phyloP scores from a whole-genome alignment of 2,329 filamentous ascomycete species.

The Aspergillus japonicus region DNA sequence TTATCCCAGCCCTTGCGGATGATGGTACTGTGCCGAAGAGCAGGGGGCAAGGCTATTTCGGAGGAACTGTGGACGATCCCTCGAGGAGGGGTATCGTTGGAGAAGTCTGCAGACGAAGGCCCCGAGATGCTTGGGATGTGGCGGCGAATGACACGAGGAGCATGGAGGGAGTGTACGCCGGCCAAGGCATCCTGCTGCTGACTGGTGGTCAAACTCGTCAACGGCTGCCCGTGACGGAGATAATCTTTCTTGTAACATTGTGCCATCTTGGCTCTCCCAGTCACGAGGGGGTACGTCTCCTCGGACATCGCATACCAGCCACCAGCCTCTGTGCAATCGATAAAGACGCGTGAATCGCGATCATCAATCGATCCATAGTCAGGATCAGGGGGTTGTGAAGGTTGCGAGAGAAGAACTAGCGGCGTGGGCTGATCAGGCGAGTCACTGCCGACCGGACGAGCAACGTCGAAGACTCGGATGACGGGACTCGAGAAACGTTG shows the following conservation, averaged over 20 bases:
- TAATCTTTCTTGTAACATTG: constrained; percentile 57
- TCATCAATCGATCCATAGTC: constrained; percentile 48
- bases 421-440: constrained; percentile 62
- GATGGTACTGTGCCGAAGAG: constrained; percentile 43
- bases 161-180: constrained; percentile 68
- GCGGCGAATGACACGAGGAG: constrained; percentile 36
- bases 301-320: constrained; percentile 96
- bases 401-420: constrained; percentile 83
- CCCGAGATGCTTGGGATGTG: constrained; percentile 49
- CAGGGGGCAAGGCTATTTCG: constrained; percentile 39
- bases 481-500: constrained; percentile 74
- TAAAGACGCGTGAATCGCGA: constrained; percentile 68
- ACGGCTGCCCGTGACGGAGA: constrained; percentile 36
- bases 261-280: constrained; percentile 63
- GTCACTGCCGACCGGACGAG: constrained; percentile 67
- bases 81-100: constrained; percentile 39
- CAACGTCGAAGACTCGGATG: constrained; percentile 84
- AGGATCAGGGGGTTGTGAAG: constrained; percentile 59
- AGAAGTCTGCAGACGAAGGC: constrained; percentile 33
- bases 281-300: constrained; percentile 77
- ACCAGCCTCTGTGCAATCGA: constrained; percentile 82
- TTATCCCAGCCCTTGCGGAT: constrained; percentile 49
- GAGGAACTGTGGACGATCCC: constrained; percentile 37
- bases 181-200: constrained; percentile 63
- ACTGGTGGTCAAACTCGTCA: constrained; percentile 38